phyloP scores from a whole-genome alignment of 2,329 filamentous ascomycete species.

The Coleophoma eucalyptorum region DNA sequence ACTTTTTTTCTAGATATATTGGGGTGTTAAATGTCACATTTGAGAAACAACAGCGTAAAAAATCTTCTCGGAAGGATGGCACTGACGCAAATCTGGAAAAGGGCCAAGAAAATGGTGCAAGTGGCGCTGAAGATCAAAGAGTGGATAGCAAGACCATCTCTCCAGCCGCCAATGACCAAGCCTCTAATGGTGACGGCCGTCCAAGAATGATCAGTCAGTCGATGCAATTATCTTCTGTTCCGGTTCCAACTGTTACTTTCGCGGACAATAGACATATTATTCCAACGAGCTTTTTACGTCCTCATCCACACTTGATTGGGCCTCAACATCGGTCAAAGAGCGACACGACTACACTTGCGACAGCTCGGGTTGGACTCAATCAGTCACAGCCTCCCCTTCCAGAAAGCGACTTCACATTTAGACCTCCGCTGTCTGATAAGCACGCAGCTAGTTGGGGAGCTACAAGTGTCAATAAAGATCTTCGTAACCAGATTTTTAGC shows the following conservation, averaged over 20 bases:
- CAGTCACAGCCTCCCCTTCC: constrained; percentile 12
- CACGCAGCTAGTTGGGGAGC: constrained; percentile 77
- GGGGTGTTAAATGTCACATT: constrained; percentile 96
- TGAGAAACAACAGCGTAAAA: constrained; percentile 73
- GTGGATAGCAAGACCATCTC: constrained; percentile 2
- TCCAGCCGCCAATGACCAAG: constrained; percentile 16
- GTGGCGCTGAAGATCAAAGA: constrained; percentile 14
- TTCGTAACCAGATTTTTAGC: constrained; percentile 88
- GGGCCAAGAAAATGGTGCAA: constrained; percentile 16
- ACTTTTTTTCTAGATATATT: constrained; percentile 67
- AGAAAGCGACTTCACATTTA: constrained; percentile 13
- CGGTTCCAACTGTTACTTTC: constrained; percentile 86
- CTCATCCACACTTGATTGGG: constrained; percentile 43
- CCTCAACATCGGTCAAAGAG: constrained; percentile 16
- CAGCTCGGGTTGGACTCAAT: constrained; percentile 28
- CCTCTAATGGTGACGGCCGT: constrained; percentile 20
- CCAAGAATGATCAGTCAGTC: constrained; percentile 67
- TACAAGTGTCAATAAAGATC: constrained; percentile 81
- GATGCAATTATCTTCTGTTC: constrained; percentile 58
- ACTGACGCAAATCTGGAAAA: constrained; percentile 26
- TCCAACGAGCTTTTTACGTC: constrained; percentile 72
- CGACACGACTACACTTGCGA: constrained; percentile 19
- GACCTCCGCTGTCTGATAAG: constrained; percentile 48
- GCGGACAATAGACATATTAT: constrained; percentile 94
- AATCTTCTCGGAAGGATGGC: constrained; percentile 49